Base-by-base conservation (phyloP, 2,329 filamentous ascomycete species). In the Phoma sp. region DNA sequence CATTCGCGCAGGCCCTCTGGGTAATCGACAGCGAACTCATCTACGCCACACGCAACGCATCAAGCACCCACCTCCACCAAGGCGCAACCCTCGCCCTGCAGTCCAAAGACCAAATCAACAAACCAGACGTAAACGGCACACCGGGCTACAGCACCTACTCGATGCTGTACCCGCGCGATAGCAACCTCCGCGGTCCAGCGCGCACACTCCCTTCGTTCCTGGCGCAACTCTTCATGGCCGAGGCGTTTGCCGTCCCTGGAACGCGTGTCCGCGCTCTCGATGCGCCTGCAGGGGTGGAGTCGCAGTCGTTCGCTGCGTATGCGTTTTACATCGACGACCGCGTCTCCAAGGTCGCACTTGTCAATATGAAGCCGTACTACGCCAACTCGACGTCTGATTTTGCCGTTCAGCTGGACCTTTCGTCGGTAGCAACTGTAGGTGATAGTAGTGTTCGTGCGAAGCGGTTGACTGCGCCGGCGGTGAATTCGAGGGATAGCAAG, bases 1-100 rank as follows among this genome's bases (percentile, higher is more conserved):
- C 56, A 17, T 59, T 59, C 14, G 56, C 56, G 4, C 56, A 59
- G 36, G 52, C 56, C 15, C 56, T 59, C 18, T 59, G 53, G 53
- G 53, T 56, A n/a, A 38, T 59, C 1, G 56, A 59, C n/a, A 52
- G 42, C 32, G 47, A 56, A 23, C 14, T 59, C 2, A 51, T 59
- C 15, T 56, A 59, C 25, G 56, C 56, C 2, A 56, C 47, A 12
- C 38, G 52, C 2, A 59, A 59, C 7, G 51, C 55, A 10, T 46
- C 28, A 10, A 25, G 36, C 7, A 34, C 53, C 1, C 34, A 52
- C 30, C 39, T 59, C 7, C 52, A 56, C 21, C 56, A 56, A n/a
- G 56, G 56, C 20, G 56, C 56, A 9, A 56, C 56, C 1, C 53
- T 59, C 11, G 52, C 53, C 9, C 39, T 56, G 4, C 52, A 59